These are phyloP conservation scores for Aspergillus heteromorphus DNA, from an alignment of 495 filamentous ascomycete genomes.

Conservation along the genomic window DNA sequence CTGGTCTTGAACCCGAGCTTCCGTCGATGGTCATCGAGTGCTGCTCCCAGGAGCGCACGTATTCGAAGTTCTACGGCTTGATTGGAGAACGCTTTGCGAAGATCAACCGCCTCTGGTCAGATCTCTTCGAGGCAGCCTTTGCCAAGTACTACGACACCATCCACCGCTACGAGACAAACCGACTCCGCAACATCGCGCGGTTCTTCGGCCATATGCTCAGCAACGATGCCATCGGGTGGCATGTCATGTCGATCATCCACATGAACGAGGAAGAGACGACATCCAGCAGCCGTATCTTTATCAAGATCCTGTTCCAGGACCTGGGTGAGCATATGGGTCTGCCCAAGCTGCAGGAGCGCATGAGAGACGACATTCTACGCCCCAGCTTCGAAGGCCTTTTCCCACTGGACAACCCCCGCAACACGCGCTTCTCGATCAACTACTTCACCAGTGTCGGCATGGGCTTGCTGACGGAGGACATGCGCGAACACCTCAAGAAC, in stretches of 20 bases:
- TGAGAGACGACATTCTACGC: conserved; percentile 72
- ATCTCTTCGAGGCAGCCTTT: conserved; percentile 84
- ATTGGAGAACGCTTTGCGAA: conserved; percentile 94
- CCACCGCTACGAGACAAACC: conserved; percentile 92
- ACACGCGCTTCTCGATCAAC: conserved; percentile 96
- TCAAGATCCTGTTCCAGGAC: conserved; percentile 96
- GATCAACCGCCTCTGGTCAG: conserved; percentile 89
- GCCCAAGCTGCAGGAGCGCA: conserved; percentile 64
- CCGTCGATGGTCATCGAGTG: conserved; percentile 96
- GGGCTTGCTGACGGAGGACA: conserved; percentile 88
- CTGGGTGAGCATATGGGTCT: conserved; percentile 82
- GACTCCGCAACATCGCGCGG: conserved; percentile 85
- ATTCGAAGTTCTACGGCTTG: conserved; percentile 92
- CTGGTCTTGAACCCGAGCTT: conserved; percentile 84
- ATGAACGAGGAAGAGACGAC: conserved; percentile 97
- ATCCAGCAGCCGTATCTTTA: conserved; percentile 89
- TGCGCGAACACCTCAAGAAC: conserved; percentile 85
- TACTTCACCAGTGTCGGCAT: conserved; percentile 98
- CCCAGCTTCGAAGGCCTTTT: conserved; percentile 83
- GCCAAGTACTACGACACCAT: conserved; percentile 95
- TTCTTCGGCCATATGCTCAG: conserved; percentile 92
- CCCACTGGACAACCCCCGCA: conserved; percentile 76
- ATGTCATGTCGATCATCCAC: conserved; percentile 75
- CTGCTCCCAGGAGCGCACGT: conserved; percentile 91
- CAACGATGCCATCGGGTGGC: conserved; percentile 86